Conservation (phyloP, 345 rosid species). For the Pistacia atlantica region DNA sequence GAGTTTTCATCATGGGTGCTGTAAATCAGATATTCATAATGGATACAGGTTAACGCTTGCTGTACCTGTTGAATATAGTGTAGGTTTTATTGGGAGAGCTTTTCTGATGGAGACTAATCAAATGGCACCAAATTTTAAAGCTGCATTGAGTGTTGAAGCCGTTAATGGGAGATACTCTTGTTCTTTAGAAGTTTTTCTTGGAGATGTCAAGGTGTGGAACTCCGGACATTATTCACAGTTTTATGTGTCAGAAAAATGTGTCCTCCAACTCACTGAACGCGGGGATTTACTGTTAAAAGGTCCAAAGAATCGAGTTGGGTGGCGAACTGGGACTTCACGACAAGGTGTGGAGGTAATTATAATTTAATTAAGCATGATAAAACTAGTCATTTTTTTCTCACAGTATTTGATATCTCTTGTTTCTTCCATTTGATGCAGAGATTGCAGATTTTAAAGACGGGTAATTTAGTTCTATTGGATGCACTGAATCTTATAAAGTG, state of each 20-base stretch:
- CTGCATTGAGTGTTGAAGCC: conserved; percentile 71
- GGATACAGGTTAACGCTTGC: conserved; percentile 57
- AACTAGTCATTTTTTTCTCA: neutral
- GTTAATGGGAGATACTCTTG: conserved; percentile 55
- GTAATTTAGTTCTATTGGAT: conserved; percentile 75
- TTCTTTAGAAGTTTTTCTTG: conserved; percentile 69
- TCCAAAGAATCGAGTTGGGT: conserved; percentile 50
- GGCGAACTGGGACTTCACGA: conserved; percentile 81
- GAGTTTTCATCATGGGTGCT: conserved; percentile 18
- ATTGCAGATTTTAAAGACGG: conserved; percentile 60
- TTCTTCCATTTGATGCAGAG: conserved; percentile 52
- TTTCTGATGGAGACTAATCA: conserved; percentile 52
- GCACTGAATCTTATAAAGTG: conserved; percentile 58
- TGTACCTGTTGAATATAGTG: conserved; percentile 49
- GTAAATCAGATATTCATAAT: conserved; percentile 51
- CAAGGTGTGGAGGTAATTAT: conserved; percentile 86
- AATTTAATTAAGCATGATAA: neutral
- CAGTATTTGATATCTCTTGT: neutral
- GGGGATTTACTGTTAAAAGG: conserved; percentile 82
- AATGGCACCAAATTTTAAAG: conserved; percentile 52
- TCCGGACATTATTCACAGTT: conserved; percentile 81
- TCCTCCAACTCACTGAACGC: conserved; percentile 55
- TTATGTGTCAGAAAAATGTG: conserved; percentile 52
- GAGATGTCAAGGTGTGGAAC: conserved; percentile 85
- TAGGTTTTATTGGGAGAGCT: conserved; percentile 68